Evolutionary conservation across 306 rosid genomes (phyloP).

Genomic region (Corylus heterophylla): DNA sequence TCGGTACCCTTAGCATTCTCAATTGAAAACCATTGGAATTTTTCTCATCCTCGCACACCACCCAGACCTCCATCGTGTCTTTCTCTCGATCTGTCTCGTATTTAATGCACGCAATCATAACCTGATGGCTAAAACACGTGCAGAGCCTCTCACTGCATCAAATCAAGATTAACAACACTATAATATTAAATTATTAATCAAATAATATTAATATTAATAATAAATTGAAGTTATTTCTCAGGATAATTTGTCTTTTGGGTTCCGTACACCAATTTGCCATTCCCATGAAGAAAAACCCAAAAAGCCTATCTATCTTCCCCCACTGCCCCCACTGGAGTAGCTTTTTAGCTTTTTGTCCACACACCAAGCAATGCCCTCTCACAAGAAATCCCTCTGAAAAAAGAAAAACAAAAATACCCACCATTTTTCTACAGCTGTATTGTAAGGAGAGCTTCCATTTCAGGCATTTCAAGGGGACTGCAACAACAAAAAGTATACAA

Average conservation of each 20-base stretch:
- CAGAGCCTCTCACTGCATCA: slow-evolving; percentile 29
- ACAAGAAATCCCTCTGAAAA: background rate
- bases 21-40: background rate
- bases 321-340: background rate
- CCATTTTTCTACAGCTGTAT: background rate
- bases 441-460: background rate
- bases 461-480: background rate
- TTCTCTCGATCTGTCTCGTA: slow-evolving; percentile 14
- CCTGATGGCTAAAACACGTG: slow-evolving; percentile 38
- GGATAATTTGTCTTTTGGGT: background rate
- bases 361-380: slow-evolving; percentile 3
- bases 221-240: background rate
- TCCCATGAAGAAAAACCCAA: background rate
- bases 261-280: background rate
- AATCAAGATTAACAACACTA: slow-evolving; percentile 11
- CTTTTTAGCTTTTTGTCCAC: slow-evolving; percentile 8
- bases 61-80: background rate
- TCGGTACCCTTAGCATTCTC: background rate
- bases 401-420: background rate
- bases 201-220: background rate
- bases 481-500: background rate
- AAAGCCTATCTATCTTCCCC: background rate
- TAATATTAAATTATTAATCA: background rate
- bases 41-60: background rate
- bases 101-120: slow-evolving; percentile 54